Base-by-base conservation (phyloP, 176 grass and related monocot species). In the Hsuehochloa calcarea region DNA sequence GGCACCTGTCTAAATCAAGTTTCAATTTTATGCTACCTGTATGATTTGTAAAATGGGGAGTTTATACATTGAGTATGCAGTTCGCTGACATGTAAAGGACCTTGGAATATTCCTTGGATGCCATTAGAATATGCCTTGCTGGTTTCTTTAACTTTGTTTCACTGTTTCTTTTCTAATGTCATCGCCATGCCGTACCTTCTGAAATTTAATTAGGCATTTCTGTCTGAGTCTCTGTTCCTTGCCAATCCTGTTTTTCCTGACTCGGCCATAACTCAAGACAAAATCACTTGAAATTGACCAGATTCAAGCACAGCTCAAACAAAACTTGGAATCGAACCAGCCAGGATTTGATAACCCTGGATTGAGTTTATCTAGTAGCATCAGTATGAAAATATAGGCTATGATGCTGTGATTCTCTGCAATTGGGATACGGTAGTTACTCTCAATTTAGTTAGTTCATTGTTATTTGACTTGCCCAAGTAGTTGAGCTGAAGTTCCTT, bases 1-100 rank as follows among this genome's bases (percentile, higher is more conserved):
- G 47, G 9, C 27, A 85, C 58, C 31, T 55, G 40, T 83, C 20
- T 50, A 78, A 79, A 74, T 89, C 29, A 79, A 22, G 20, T 74
- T 66, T 59, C 45, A 67, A 58, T 67, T 31, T 31, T 68, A 4
- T 45, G 23, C 6, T 31, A 1, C 35, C 15, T 56, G 22, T 44
- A 22, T 11, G 10, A 10, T 43, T 23, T 72, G 15, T 52, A 67
- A 66, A 46, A 54, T 16, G 9, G 52, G 40, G 19, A 44, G 54
- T 8, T 34, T 61, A 45, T 23, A 14, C 63, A 35, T 19, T 66
- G 29, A 34, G 31, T 34, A 39, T 46, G 4, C 26, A 74, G 35
- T 38, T 47, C 3, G 45, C 12, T 47, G 45, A 47, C 45, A 47
- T 12, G 11, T 47, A 47, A 12, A 47, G 45, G 45, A 47, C 45